Evolutionary conservation across 2,329 filamentous ascomycete species (phyloP).

Genomic region (Aspergillus spinulosporus): DNA sequence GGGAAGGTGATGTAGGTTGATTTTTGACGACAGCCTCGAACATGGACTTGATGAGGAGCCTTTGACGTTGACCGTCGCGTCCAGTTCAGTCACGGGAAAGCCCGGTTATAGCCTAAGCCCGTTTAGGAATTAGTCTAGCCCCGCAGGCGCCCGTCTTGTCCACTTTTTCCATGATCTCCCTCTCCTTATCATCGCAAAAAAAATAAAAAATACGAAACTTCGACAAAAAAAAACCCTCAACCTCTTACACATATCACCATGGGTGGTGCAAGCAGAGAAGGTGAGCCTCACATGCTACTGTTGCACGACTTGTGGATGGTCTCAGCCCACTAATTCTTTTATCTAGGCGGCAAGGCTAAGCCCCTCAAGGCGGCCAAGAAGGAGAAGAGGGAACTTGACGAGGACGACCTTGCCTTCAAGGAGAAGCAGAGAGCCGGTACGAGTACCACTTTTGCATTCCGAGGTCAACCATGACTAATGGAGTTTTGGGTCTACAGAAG

Average conservation of each 20-base stretch:
- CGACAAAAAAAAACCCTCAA: background rate
- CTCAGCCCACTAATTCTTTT: slow-evolving; percentile 5
- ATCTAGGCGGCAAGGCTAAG: slow-evolving; percentile 75
- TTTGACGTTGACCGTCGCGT: slow-evolving; percentile 12
- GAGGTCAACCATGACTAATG: slow-evolving; percentile 7
- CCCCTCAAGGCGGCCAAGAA: slow-evolving; percentile 89
- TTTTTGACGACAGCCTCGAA: no score
- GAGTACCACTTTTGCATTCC: slow-evolving; percentile 31
- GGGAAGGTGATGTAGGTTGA: background rate
- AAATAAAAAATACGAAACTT: background rate
- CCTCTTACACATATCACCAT: slow-evolving; percentile 47
- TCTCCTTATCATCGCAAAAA: slow-evolving; percentile 10
- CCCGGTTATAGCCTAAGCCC: slow-evolving; percentile 24
- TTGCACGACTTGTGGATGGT: background rate
- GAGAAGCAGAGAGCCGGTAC: slow-evolving; percentile 82
- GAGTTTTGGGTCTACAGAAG: slow-evolving; percentile 54
- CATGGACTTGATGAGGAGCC: no score
- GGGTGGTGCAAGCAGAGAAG: slow-evolving; percentile 68
- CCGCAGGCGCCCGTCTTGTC: slow-evolving; percentile 15
- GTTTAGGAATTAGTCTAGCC: slow-evolving; percentile 20
- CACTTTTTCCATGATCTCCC: slow-evolving; percentile 8
- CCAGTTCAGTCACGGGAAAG: slow-evolving; percentile 17
- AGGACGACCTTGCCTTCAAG: slow-evolving; percentile 79
- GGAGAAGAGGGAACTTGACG: slow-evolving; percentile 76
- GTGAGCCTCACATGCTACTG: slow-evolving; percentile 26